A percentile compares a stretch with the other conserved stretches of the same genome.
These are phyloP conservation scores for Nectriaceae sp. DNA, from an alignment of 2,329 filamentous ascomycete species.

Conservation along the genomic window DNA sequence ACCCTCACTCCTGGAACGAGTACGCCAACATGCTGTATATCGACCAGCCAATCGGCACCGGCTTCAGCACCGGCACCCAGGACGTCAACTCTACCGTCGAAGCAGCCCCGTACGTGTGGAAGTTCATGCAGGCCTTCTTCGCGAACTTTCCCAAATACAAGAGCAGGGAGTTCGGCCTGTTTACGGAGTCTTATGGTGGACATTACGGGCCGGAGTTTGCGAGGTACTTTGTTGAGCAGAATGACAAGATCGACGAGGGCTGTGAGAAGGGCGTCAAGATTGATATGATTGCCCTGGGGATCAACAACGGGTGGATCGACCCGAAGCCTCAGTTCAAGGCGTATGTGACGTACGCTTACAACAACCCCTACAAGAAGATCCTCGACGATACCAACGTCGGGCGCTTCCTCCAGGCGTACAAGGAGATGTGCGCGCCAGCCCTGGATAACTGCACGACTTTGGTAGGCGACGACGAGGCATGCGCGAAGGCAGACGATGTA, in stretches of 20 bases:
- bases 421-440: slow-evolving; percentile 24
- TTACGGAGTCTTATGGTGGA: slow-evolving; percentile 58
- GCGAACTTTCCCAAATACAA: slow-evolving; percentile 64
- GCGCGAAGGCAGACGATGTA: slow-evolving; percentile 23
- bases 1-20: slow-evolving; percentile 65
- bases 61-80: slow-evolving; percentile 31
- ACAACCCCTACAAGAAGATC: slow-evolving; percentile 35
- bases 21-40: slow-evolving; percentile 70
- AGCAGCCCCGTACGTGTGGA: slow-evolving; percentile 48
- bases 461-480: slow-evolving; percentile 27
- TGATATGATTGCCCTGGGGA: slow-evolving; percentile 53
- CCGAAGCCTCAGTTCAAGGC: slow-evolving; percentile 35
- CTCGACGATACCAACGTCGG: slow-evolving; percentile 20
- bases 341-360: slow-evolving; percentile 34
- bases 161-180: slow-evolving; percentile 57
- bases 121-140: slow-evolving; percentile 61
- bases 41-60: slow-evolving; percentile 55
- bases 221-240: slow-evolving; percentile 58
- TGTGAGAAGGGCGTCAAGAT: slow-evolving; percentile 42
- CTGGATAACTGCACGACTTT: slow-evolving; percentile 25
- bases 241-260: slow-evolving; percentile 49
- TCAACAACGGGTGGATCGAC: slow-evolving; percentile 61
- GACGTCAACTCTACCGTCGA: slow-evolving; percentile 31
- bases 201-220: slow-evolving; percentile 60
- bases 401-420: slow-evolving; percentile 31